phyloP scores from a whole-genome alignment of 768 basidiomycete species.

The Leccinum subgranulosum region DNA sequence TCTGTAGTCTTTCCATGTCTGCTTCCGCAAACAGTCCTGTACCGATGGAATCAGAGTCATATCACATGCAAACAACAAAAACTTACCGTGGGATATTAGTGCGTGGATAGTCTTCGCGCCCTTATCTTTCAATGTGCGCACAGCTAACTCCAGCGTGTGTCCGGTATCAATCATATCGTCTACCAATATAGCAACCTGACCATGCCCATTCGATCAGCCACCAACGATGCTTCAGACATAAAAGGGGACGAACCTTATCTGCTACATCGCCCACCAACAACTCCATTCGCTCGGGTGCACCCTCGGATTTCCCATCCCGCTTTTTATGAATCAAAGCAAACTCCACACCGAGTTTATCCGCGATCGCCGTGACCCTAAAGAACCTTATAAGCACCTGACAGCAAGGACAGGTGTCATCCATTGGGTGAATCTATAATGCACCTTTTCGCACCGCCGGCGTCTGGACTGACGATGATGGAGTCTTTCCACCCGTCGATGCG shows the following conservation, averaged over 20 bases:
- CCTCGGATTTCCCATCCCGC: conserved; percentile 62
- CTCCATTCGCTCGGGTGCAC: conserved; percentile 82
- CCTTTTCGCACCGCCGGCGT: conserved; percentile 99
- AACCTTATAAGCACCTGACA: conserved; percentile 1
- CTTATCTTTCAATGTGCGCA: conserved; percentile 80
- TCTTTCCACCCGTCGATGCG: conserved; percentile 84
- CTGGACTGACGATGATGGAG: conserved; percentile 91
- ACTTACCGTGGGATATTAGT: conserved; percentile 85
- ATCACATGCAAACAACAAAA: conserved; percentile 1
- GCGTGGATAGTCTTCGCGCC: conserved; percentile 87
- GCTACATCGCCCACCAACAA: conserved; percentile 92
- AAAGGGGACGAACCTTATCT: conserved; percentile 59
- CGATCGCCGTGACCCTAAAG: conserved; percentile 84
- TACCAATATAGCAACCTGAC: conserved; percentile 85
- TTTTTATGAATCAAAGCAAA: conserved; percentile 96
- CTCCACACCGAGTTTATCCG: conserved; percentile 92
- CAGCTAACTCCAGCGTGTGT: conserved; percentile 81
- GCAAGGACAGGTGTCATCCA: neutral
- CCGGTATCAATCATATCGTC: conserved; percentile 99
- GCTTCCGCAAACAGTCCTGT: conserved; percentile 78
- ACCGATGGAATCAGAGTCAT: conserved; percentile 5
- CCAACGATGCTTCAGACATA: neutral
- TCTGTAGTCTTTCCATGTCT: conserved; percentile 62
- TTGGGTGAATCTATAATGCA: conserved; percentile 43
- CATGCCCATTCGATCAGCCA: conserved; percentile 4